These are phyloP conservation scores for Sanguinoderma infundibulare DNA, from an alignment of 1,284 basidiomycete genomes.

Conservation along the genomic window DNA sequence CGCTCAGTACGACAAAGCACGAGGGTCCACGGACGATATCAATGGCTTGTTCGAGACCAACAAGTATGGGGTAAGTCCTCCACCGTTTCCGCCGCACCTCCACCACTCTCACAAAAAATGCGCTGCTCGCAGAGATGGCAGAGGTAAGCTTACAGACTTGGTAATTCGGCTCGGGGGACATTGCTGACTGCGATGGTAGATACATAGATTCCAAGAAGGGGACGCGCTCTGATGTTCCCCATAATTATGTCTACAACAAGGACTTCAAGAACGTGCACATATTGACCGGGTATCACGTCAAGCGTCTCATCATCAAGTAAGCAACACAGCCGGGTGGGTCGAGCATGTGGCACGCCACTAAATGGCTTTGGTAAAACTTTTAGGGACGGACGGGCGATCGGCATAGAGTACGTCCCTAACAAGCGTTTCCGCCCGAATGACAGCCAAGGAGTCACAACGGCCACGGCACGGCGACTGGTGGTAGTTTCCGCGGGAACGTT, in stretches of 20 bases:
- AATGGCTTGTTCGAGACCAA: slow-evolving; percentile 33
- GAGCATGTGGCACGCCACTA: no score
- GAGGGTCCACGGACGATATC: slow-evolving; percentile 26
- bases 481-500: slow-evolving; percentile 57
- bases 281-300: slow-evolving; percentile 30
- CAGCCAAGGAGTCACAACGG: slow-evolving; percentile 29
- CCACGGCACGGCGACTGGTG: slow-evolving; percentile 47
- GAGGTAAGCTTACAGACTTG: slow-evolving; percentile 18
- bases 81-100: not conserved
- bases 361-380: accelerated
- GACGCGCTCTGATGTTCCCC: slow-evolving; percentile 59
- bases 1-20: slow-evolving; percentile 43
- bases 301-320: slow-evolving; percentile 32
- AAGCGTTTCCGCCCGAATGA: slow-evolving; percentile 30
- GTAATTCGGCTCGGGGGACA: not conserved
- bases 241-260: slow-evolving; percentile 60
- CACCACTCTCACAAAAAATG: not conserved
- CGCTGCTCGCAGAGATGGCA: slow-evolving; percentile 17
- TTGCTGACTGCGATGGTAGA: slow-evolving; percentile 31
- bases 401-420: slow-evolving; percentile 58
- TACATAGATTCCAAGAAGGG: slow-evolving; percentile 57
- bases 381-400: slow-evolving; percentile 52
- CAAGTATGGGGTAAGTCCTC: slow-evolving; percentile 32
- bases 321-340: no score
- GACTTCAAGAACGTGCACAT: slow-evolving; percentile 27